Percentiles rank a stretch among this genome's conserved stretches.
Conservation (phyloP, 352 stramenopile genomes). For the Phytophthora chlamydospora region DNA sequence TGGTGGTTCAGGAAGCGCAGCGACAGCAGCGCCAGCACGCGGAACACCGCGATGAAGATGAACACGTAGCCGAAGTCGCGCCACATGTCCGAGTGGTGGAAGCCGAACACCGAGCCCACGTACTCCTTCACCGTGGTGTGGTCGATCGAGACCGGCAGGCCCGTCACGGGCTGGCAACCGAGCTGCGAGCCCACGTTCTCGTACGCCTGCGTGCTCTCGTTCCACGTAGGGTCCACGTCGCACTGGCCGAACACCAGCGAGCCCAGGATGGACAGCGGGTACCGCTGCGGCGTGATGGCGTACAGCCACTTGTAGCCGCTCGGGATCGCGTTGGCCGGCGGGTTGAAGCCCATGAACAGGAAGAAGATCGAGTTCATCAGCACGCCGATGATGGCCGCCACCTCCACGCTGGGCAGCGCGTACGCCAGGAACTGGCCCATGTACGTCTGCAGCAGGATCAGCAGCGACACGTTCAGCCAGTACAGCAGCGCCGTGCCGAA, state of each 20-base stretch:
- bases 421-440: conserved; percentile 42
- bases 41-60: conserved; percentile 36
- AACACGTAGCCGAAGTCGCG: conserved; percentile 37
- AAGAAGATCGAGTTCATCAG: conserved; percentile 37
- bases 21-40: conserved; percentile 37
- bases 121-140: conserved; percentile 27
- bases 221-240: conserved; percentile 29
- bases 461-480: conserved; percentile 39
- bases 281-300: conserved; percentile 41
- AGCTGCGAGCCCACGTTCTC: conserved; percentile 29
- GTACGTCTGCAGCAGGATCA: conserved; percentile 46
- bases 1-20: conserved; percentile 49
- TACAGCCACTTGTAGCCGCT: conserved; percentile 34
- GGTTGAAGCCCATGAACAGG: conserved; percentile 37
- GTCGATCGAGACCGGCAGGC: conserved; percentile 19
- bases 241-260: conserved; percentile 36
- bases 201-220: conserved; percentile 19
- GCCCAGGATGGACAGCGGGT: conserved; percentile 25
- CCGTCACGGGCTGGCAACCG: conserved; percentile 23
- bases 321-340: conserved; percentile 28
- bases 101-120: conserved; percentile 31
- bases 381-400: conserved; percentile 30
- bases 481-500: conserved; percentile 35
- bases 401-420: conserved; percentile 29
- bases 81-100: conserved; percentile 41